Base-by-base conservation (phyloP, 129 eudicot species). In the Kitagawia praeruptora region DNA sequence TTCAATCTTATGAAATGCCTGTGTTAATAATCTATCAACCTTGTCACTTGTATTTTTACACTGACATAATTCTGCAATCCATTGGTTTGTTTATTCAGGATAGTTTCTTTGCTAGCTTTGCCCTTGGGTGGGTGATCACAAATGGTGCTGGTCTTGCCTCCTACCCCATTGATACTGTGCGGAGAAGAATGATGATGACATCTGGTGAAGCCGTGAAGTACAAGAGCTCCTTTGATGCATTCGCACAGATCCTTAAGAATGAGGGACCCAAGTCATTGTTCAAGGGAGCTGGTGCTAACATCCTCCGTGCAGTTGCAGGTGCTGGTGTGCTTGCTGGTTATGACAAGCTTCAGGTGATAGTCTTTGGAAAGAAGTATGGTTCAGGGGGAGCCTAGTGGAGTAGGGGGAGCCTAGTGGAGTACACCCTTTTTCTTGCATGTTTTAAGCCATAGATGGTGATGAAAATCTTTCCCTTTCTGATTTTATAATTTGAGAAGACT, bases 251-350 rank as follows among this genome's bases (percentile, higher is more conserved):
- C 72, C 70, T 77, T n/a, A 77, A 77, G 80, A 77, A 56, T 2
- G 80, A 77, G 80, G 80, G 80, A 28, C 34, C 80, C 72, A 77
- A 56, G 13, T 77, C 80, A 53, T 72, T 77, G 31, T 77, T 77
- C 53, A 77, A 77, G 80, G 80, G 80, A 2, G 80, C 80, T 40
- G 80, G 80, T 38, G 80, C 80, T 14, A 91, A 91, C 89, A 83
- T 89, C 79, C 88, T 91, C 28, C 90, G 97, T 84, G 97, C 97
- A 0, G 82, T 91, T 69, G 97, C 97, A 31, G 97, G 97, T 81
- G 97, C 97, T 76, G 97, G 97, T 78, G 97, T 91, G 81, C 90
- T 89, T 74, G 85, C 97, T 0, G 93, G 97, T 78, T 91, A 91
- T 21, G 97, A 91, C 86, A 88, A 89, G 80, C 97, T 91, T 80